Evolutionary conservation across 306 rosid genomes (phyloP), one percentile per base, ranked within the genome.

Genomic region (Quercus wislizeni): DNA sequence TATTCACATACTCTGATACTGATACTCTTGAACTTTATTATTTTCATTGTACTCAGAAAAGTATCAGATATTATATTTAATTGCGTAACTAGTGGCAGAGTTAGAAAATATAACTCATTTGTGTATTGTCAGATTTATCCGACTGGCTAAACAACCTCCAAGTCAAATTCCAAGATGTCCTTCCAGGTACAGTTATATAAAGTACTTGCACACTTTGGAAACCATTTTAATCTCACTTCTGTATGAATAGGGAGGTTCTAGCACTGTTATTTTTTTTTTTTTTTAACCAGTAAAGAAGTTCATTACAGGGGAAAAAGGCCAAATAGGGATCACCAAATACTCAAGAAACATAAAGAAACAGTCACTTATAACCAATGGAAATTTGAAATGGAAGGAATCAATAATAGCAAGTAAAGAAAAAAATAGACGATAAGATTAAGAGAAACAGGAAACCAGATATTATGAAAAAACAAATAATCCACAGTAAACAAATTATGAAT

Each of bases 401-500:
- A 59, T 30, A 3, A 62, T 20, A 78, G 52, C 9, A 62, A 81
- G 28, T 55, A 75, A 55, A 6, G 55, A 30, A 59, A 19, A 58
- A 30, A 55, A 55, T 10, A 20, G 2, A n/a, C 56, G 51, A 74
- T 13, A 46, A 23, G 71, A 56, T 46, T 59, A 79, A 30, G 78
- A 71, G 73, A 49, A 70, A 54, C 80, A 67, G 9, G 19, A 9
- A 21, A 21, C 52, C 35, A 23, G n/a, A 35, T 35, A 33, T 9
- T 35, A 67, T 35, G 28, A 35, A 19, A 23, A 59, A 12, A 56
- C 27, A 65, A 74, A 59, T 74, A 67, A 46, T 76, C 73, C 78
- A 57, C 33, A 65, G 55, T 71, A 75, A 77, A 81, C 59, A 65
- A 83, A 85, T 52, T 69, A 19, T 49, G 27, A 68, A 62, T 51